Percentiles rank a stretch among this genome's conserved stretches.
These are phyloP conservation scores for Kodamaea jinghongensis DNA, from an alignment of 805 yeast species.

Conservation along the genomic window DNA sequence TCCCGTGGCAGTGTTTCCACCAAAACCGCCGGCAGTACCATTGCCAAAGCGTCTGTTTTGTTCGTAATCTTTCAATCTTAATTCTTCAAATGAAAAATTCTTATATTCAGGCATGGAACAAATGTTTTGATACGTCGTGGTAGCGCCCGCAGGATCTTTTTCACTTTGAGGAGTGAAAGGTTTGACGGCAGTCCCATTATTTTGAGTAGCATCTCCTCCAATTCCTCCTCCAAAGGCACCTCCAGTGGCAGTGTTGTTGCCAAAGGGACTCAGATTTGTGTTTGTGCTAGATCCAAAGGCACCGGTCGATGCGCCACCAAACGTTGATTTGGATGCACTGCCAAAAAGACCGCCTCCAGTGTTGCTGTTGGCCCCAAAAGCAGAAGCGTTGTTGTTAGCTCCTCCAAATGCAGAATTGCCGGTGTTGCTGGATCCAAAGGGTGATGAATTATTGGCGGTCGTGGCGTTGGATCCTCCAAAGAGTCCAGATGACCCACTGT, in stretches of 20 bases:
- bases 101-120: conserved; percentile 89
- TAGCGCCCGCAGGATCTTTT: conserved; percentile 61
- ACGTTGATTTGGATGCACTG: conserved; percentile 18
- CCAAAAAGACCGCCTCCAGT: conserved; percentile 26
- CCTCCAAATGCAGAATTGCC: conserved; percentile 37
- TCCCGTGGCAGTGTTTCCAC: conserved; percentile 15
- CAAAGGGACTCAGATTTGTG: conserved; percentile 14
- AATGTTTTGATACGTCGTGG: conserved; percentile 67
- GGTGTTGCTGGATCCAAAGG: conserved; percentile 25
- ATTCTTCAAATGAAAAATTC: conserved; percentile 79
- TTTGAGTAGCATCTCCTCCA: conserved; percentile 26
- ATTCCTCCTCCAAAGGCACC: conserved; percentile 15
- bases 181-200: conserved; percentile 67
- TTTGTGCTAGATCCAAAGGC: conserved; percentile 14
- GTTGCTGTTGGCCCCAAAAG: conserved; percentile 13
- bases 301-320: conserved; percentile 16
- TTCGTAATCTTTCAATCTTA: conserved; percentile 84
- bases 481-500: conserved; percentile 6
- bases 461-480: conserved; percentile 10
- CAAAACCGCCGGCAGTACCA: conserved; percentile 26
- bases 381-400: conserved; percentile 12
- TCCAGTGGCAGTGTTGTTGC: conserved; percentile 16
- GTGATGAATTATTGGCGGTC: conserved; percentile 19
- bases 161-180: conserved; percentile 73
- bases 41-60: conserved; percentile 65